Conservation (phyloP, 257 asterid genomes). For the Paraleonurus japonicus region DNA sequence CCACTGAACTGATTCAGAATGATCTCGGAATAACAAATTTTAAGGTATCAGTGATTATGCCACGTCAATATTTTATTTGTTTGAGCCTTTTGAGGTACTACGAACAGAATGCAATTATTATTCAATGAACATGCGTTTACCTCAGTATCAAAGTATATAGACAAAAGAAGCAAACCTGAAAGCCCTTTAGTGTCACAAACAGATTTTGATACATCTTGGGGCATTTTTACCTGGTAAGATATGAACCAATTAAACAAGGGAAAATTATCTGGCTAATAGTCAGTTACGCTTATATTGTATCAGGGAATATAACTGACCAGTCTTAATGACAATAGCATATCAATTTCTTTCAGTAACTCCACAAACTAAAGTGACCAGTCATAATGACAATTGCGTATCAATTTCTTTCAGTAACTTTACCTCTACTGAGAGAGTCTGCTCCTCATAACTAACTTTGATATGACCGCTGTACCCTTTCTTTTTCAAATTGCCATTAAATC, state of each 20-base stretch:
- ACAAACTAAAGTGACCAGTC: slow-evolving; percentile 9
- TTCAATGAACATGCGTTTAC: neutral
- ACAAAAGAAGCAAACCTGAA: slow-evolving; percentile 55
- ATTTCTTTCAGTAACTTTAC: slow-evolving; percentile 40
- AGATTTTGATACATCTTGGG: slow-evolving; percentile 84
- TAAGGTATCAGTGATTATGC: neutral
- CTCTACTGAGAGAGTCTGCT: slow-evolving; percentile 84
- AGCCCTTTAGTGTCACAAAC: slow-evolving; percentile 91
- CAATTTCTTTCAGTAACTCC: slow-evolving; percentile 25
- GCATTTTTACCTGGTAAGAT: slow-evolving; percentile 75
- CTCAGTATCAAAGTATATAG: neutral
- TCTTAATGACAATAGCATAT: slow-evolving; percentile 13
- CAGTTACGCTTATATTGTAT: slow-evolving; percentile 2
- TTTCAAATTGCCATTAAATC: slow-evolving; percentile 85
- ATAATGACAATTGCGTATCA: slow-evolving; percentile 10
- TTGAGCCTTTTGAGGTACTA: neutral
- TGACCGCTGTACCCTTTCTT: slow-evolving; percentile 87
- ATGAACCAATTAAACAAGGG: slow-evolving; percentile 20
- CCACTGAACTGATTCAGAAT: neutral
- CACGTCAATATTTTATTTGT: neutral
- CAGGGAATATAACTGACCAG: neutral
- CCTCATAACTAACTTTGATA: slow-evolving; percentile 68
- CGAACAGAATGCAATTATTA: neutral
- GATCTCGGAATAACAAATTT: neutral
- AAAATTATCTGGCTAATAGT: slow-evolving; percentile 15